Conservation (phyloP, 352 stramenopile genomes). For the Phytopythium helicoides region DNA sequence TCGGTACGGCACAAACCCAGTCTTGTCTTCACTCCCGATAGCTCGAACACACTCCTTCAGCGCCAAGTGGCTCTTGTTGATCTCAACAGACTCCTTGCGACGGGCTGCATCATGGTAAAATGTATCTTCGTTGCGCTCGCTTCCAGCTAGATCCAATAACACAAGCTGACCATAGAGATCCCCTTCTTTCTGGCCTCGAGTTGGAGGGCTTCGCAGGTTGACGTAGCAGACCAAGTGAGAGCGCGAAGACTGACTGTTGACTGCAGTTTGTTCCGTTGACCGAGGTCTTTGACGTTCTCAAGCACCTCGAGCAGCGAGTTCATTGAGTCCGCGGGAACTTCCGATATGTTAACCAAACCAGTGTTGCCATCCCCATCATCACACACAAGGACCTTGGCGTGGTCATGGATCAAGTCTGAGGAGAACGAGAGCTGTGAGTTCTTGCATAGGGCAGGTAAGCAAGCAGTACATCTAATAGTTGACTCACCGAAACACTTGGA, state of each 20-base stretch:
- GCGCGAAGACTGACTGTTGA: constrained; percentile 74
- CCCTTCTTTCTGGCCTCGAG: constrained; percentile 9
- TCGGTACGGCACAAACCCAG: constrained; percentile 65
- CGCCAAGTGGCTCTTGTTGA: constrained; percentile 83
- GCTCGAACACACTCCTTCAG: constrained; percentile 84
- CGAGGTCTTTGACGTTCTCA: constrained; percentile 58
- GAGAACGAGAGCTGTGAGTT: no score
- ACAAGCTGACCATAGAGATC: constrained; percentile 48
- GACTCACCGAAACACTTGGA: constrained; percentile 56
- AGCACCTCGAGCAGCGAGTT: constrained; percentile 67
- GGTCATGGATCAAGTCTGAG: constrained; percentile 42
- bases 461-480: no score
- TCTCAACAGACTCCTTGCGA: constrained; percentile 73
- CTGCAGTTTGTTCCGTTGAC: constrained; percentile 73
- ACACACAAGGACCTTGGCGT: constrained; percentile 64
- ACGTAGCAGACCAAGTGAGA: constrained; percentile 74
- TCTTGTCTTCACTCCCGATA: constrained; percentile 51
- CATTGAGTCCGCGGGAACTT: constrained; percentile 48
- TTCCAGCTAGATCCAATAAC: constrained; percentile 66
- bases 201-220: constrained; percentile 33
- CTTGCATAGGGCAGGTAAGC: no score
- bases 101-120: constrained; percentile 74
- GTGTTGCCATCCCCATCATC: constrained; percentile 71
- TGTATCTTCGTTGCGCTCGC: constrained; percentile 76
- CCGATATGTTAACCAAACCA: constrained; percentile 53